Base-by-base conservation (phyloP, 2,329 filamentous ascomycete species). In the Knoxdaviesia proteae region DNA sequence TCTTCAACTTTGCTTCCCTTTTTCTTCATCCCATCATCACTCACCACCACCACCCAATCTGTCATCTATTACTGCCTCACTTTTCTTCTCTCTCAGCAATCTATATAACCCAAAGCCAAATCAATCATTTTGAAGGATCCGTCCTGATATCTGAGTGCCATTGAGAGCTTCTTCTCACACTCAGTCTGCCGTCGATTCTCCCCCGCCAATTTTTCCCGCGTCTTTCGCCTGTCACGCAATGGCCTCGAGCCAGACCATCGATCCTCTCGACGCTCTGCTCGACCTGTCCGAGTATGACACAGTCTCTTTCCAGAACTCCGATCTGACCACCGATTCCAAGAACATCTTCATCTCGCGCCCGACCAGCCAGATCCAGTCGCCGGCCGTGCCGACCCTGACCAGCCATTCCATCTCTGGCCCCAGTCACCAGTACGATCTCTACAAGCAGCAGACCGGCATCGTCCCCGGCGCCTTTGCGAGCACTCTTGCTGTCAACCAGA, bases 361-460 rank as follows among this genome's bases (percentile, higher is more conserved):
- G 6, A 56, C 68, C 6, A 61, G 69, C 5, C 67, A 70, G 42
- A 61, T 69, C 38, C 63, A 67, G 44, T 67, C 73, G 5, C 68
- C 72, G n/a, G 61, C 65, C 4, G 60, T 64, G 34, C 58, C 77
- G 45, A 58, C 72, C 11, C 59, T 69, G 6, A 61, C 65, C 43
- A 59, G 53, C 31, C 71, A 78, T 47, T 74, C 69, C 20, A 73
- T 87, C 54, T 77, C 75, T 40, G 83, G 77, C 34, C 88, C 90
- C 6, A 94, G 84, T 59, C 87, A 94, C 63, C 84, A 93, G 61
- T 96, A 96, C 67, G 83, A 86, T 54, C 77, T 84, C 55, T 92
- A 94, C 65, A 83, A 84, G 63, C 90, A 98, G 58, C 87, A 94
- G 65, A 94, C 90, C 4, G 86, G 87, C 48, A 77, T 94, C 32